Evolutionary conservation across 345 rosid species (phyloP), one percentile per base, ranked within the genome.

Genomic region (Sonneratia alba): DNA sequence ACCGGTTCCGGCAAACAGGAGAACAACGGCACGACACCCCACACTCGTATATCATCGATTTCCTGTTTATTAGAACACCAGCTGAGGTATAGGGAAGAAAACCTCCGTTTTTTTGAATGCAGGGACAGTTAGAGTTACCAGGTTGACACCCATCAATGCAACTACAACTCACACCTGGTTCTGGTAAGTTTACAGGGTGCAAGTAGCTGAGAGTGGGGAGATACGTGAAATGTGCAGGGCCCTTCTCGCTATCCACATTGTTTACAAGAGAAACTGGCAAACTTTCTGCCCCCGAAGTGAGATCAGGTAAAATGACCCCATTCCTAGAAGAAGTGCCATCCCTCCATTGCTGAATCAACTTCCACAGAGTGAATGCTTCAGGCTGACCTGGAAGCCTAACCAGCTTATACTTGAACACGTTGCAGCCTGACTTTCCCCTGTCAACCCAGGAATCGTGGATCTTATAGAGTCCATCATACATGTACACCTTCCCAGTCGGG

Each of bases 271-370:
- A 82, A 73, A 92, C 89, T 32, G 97, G 86, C 24, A 77, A 3
- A 16, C 67, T 74, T 82, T 92, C 99, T 36, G 82, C 90, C 74
- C 96, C 99, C 36, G 91, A 91, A 75, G 95, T 87, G 66, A 94
- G 79, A 80, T 91, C 98, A 7, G 89, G 85, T 73, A 88, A 79
- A 70, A 94, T 87, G 72, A 90, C 77, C 38, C 97, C 97, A 21
- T 71, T 77, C 61, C 86, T 79, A 73, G 84, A 7, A 61, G 77
- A 59, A 66, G 79, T 19, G 57, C 88, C 86, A 8, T 82, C 91
- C 69, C 67, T 87, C 91, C 93, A 92, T 70, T 79, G 79, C 76
- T 82, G 84, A 77, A 88, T 77, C 19, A 85, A 80, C 80, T 88
- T 88, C 97, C 97, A 92, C 27, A 81, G 27, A 14, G 78, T 47